Percentiles rank a stretch among this genome's conserved stretches.
These are phyloP conservation scores for Pestalotiopsis sp. DNA, from an alignment of 2,329 filamentous ascomycete species.

Conservation along the genomic window DNA sequence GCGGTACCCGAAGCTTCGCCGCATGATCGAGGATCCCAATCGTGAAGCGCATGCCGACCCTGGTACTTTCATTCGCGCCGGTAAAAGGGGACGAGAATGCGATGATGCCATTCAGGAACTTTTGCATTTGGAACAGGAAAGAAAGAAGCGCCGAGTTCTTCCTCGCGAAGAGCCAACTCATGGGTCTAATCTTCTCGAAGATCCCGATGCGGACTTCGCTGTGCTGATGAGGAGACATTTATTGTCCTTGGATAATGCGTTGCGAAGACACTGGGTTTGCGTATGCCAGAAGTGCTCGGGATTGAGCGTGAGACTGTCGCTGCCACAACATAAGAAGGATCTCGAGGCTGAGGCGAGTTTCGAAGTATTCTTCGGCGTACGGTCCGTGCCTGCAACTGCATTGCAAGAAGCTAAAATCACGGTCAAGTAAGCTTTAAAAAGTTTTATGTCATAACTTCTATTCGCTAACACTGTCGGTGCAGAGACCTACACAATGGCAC, in stretches of 20 bases:
- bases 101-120: slow-evolving; percentile 25
- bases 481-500: slow-evolving; percentile 8
- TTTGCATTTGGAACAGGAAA: slow-evolving; percentile 13
- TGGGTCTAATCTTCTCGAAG: slow-evolving; percentile 1
- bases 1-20: background rate
- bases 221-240: slow-evolving; percentile 25
- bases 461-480: slow-evolving; percentile 10
- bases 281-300: slow-evolving; percentile 17
- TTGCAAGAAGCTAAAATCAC: slow-evolving; percentile 22
- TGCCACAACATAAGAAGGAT: slow-evolving; percentile 14
- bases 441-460: slow-evolving; percentile 9
- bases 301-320: slow-evolving; percentile 17
- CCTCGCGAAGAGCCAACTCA: slow-evolving; percentile 24
- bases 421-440: slow-evolving; percentile 17
- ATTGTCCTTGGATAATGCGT: slow-evolving; percentile 24
- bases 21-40: background rate
- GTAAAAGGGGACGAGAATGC: slow-evolving; percentile 25
- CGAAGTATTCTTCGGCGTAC: slow-evolving; percentile 20
- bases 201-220: slow-evolving; percentile 18
- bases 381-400: slow-evolving; percentile 15
- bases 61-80: slow-evolving; percentile 18
- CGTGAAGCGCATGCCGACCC: slow-evolving; percentile 15
- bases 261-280: slow-evolving; percentile 25
- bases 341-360: slow-evolving; percentile 11
- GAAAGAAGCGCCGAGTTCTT: slow-evolving; percentile 28